A percentile compares a stretch with the other conserved stretches of the same genome.
Conservation (phyloP, 345 rosid species). For the Salix udensis region DNA sequence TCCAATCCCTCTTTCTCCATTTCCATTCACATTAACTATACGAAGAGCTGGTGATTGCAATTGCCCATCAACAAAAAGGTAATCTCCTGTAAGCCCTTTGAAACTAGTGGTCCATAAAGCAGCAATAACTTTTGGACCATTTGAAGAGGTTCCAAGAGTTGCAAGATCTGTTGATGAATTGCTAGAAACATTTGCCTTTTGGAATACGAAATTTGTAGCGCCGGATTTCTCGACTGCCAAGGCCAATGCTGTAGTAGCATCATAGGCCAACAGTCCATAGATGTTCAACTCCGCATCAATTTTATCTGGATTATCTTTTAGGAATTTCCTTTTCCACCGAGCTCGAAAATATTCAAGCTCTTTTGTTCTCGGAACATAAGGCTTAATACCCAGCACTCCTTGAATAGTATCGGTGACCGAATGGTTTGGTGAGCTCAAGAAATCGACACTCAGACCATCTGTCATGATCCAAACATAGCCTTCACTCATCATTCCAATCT, state of each 20-base stretch:
- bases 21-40: conserved; percentile 37
- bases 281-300: conserved; percentile 9
- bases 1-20: conserved; percentile 22
- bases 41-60: conserved; percentile 23
- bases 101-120: conserved; percentile 19
- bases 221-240: conserved; percentile 31
- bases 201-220: background rate
- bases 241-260: conserved; percentile 40
- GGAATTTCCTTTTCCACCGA: conserved; percentile 32
- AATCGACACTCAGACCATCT: conserved; percentile 14
- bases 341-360: conserved; percentile 14
- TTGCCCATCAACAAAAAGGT: conserved; percentile 31
- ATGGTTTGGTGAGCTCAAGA: conserved; percentile 1
- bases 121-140: conserved; percentile 23
- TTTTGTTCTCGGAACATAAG: conserved; percentile 19
- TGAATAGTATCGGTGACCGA: conserved; percentile 26
- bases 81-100: conserved; percentile 37
- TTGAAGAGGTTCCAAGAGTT: conserved; percentile 15
- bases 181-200: conserved; percentile 2
- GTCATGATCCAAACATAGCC: conserved; percentile 59
- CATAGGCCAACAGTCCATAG: conserved; percentile 41
- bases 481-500: conserved; percentile 51
- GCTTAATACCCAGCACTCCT: conserved; percentile 37
- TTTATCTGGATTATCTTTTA: conserved; percentile 10
- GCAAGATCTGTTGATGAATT: conserved; percentile 6